Conservation (phyloP, 2,329 filamentous ascomycete genomes). For the Cladophialophora carrionii region DNA sequence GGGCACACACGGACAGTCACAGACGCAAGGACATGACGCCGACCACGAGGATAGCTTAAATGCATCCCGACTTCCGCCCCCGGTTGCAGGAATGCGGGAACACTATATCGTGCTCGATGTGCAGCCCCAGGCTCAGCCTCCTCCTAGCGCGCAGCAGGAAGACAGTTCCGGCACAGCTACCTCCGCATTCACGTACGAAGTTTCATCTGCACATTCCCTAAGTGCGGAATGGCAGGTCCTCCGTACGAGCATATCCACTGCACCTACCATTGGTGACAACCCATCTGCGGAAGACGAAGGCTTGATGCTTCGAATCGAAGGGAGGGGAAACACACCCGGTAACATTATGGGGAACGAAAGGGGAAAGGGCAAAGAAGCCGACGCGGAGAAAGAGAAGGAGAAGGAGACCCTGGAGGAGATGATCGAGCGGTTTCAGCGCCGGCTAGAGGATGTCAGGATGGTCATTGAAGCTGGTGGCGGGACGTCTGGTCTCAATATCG, state of each 20-base stretch:
- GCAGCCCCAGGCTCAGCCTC: conserved; percentile 40
- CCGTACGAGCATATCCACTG: conserved; percentile 57
- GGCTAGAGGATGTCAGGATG: conserved; percentile 49
- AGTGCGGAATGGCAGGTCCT: conserved; percentile 73
- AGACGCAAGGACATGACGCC: not conserved
- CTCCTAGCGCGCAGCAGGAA: conserved; percentile 9
- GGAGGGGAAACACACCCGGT: conserved; percentile 37
- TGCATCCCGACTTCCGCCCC: conserved; percentile 51
- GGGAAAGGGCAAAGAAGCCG: conserved; percentile 19
- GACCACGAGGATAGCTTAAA: conserved; percentile 33
- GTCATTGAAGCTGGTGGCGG: conserved; percentile 42
- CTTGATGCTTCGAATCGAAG: conserved; percentile 52
- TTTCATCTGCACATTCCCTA: conserved; percentile 72
- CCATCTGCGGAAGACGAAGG: conserved; percentile 40
- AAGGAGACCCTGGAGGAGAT: conserved; percentile 49
- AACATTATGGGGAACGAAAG: conserved; percentile 38
- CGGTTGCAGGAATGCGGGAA: conserved; percentile 54
- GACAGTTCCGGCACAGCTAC: conserved; percentile 35
- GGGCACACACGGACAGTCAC: not conserved
- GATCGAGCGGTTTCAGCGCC: conserved; percentile 52
- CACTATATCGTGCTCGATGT: conserved; percentile 63
- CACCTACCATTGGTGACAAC: conserved; percentile 68
- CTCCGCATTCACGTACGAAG: conserved; percentile 44
- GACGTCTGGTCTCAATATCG: not conserved
- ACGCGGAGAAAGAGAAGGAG: conserved; percentile 30